Conservation (phyloP, 495 filamentous ascomycete species). For the Saxispiralis lemnorum region DNA sequence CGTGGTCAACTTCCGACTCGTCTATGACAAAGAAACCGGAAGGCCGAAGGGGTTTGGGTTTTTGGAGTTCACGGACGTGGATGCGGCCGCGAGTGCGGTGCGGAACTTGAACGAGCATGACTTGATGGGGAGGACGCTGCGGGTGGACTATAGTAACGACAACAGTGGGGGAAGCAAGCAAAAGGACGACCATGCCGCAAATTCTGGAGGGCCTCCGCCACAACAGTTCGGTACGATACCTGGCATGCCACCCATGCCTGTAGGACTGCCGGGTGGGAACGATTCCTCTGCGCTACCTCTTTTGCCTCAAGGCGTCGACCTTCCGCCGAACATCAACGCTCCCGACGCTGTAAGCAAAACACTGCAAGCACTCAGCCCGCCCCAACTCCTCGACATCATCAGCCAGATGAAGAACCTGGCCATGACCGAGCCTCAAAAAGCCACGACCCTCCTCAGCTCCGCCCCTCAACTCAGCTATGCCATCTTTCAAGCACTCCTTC, state of each 20-base stretch:
- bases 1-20: slow-evolving; percentile 80
- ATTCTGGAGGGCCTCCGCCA: slow-evolving; percentile 19
- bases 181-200: too few species aligned
- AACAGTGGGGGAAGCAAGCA: slow-evolving; percentile 43
- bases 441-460: slow-evolving; percentile 69
- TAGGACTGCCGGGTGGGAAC: slow-evolving; percentile 13
- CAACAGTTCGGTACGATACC: slow-evolving; percentile 27
- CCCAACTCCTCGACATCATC: slow-evolving; percentile 85
- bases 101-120: slow-evolving; percentile 93
- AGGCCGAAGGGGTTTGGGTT: slow-evolving; percentile 94
- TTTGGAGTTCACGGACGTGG: slow-evolving; percentile 75
- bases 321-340: slow-evolving; percentile 62
- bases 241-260: background rate
- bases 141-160: slow-evolving; percentile 90
- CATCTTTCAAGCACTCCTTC: slow-evolving; percentile 83
- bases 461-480: slow-evolving; percentile 90
- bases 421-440: slow-evolving; percentile 60
- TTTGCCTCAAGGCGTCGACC: slow-evolving; percentile 66
- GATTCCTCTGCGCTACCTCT: slow-evolving; percentile 41
- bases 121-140: slow-evolving; percentile 82
- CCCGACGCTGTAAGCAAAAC: slow-evolving; percentile 85
- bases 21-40: slow-evolving; percentile 90
- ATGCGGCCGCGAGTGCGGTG: slow-evolving; percentile 84
- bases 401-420: slow-evolving; percentile 85
- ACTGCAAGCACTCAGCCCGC: slow-evolving; percentile 62